Base-by-base conservation (phyloP, 2,329 filamentous ascomycete genomes). In the Colletotrichum spaethianum region DNA sequence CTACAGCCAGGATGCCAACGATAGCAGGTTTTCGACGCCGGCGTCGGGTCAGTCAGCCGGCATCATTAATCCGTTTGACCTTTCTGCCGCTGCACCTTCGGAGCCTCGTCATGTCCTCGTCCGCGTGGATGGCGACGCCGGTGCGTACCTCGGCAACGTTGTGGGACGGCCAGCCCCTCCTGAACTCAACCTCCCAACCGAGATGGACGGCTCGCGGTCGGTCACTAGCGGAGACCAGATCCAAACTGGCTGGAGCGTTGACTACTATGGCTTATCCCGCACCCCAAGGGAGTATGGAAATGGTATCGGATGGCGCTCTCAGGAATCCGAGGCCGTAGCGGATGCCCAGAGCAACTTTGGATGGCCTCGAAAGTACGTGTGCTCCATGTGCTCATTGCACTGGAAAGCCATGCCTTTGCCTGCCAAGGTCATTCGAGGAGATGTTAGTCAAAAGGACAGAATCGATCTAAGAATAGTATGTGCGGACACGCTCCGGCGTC, bases 401-500 rank as follows among this genome's bases (percentile, higher is more conserved):
- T 73, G 72, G 72, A 73, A 72, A 40, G 66, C 66, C 12, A 61
- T 72, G 36, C 70, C 70, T 65, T 33, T 72, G 33, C 67, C 70
- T 23, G 55, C 38, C 28, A 70, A 72, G 46, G 72, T 67, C 12
- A 68, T 72, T 23, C 69, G 69, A 31, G 65, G 69, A 14, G 69
- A 72, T 48, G 28, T 72, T 28, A 72, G 69, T 16, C 69, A 72
- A 16, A 72, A 63, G 46, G 69, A 72, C 50, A 68, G 69, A 46
- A 69, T 68, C 14, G 65, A 63, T 20, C 38, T 72, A 4, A 72
- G 69, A 68, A 72, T 68, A 40, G 61, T 63, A 53, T 20, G 61
- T 63, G 46, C 48, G 18, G n/a, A 26, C 60, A 23, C 38, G 11
- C 26, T 14, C 38, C 16, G 26, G 38, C 40, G 18, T 31, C 57